Conservation (phyloP, 2,329 filamentous ascomycete species). For the Graphilbum sp. region DNA sequence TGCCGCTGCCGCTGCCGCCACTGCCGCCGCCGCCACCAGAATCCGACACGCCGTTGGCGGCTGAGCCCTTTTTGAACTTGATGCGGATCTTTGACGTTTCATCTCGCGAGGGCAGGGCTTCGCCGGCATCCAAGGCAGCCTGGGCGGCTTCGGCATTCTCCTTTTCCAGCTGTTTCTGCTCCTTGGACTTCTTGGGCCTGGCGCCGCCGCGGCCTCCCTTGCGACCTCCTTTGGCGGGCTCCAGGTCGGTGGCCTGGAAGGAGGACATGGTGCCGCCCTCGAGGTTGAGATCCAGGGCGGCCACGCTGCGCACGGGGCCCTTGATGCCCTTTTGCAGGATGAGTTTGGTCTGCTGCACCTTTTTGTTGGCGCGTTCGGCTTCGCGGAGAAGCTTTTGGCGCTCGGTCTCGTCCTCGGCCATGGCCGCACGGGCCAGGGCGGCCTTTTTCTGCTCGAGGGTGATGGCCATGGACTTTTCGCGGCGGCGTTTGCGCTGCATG, state of each 20-base stretch:
- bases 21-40: constrained; percentile 26
- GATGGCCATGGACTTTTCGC: constrained; percentile 89
- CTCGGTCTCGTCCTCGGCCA: constrained; percentile 68
- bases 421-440: constrained; percentile 60
- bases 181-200: constrained; percentile 80
- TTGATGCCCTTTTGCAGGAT: constrained; percentile 76
- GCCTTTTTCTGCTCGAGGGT: constrained; percentile 82
- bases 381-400: constrained; percentile 66
- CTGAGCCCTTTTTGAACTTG: constrained; percentile 37
- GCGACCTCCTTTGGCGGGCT: constrained; percentile 30
- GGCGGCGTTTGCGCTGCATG: constrained; percentile 92
- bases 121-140: constrained; percentile 63
- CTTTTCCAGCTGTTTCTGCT: constrained; percentile 68
- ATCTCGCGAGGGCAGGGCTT: constrained; percentile 47
- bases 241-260: constrained; percentile 53
- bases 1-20: too few species aligned
- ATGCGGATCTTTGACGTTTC: constrained; percentile 46
- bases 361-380: constrained; percentile 80
- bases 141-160: constrained; percentile 76
- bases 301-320: constrained; percentile 52
- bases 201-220: constrained; percentile 41
- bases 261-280: constrained; percentile 76
- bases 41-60: constrained; percentile 19
- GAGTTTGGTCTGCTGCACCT: constrained; percentile 77
- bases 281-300: constrained; percentile 60